phyloP scores from a whole-genome alignment of 495 filamentous ascomycete species.

The Glonium stellatum region DNA sequence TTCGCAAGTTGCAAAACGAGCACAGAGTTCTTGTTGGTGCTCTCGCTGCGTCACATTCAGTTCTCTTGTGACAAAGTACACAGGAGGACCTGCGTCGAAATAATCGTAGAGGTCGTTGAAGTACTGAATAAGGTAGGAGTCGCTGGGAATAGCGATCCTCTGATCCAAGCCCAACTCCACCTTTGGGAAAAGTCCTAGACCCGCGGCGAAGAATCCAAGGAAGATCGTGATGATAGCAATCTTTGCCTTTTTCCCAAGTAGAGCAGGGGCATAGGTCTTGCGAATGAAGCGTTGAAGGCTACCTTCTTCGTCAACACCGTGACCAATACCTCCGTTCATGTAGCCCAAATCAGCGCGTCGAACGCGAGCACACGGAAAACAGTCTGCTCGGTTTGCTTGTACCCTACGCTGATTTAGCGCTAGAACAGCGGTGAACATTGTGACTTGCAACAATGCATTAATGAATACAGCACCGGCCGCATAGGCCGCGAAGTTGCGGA shows the following conservation, averaged over 20 bases:
- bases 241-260: slow-evolving; percentile 75
- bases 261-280: slow-evolving; percentile 73
- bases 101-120: slow-evolving; percentile 94
- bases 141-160: slow-evolving; percentile 84
- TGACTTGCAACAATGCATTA: slow-evolving; percentile 90
- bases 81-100: slow-evolving; percentile 83
- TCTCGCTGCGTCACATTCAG: slow-evolving; percentile 67
- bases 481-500: slow-evolving; percentile 93
- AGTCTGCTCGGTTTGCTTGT: slow-evolving; percentile 81
- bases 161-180: slow-evolving; percentile 87
- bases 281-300: slow-evolving; percentile 76
- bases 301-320: slow-evolving; percentile 71
- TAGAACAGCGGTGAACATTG: slow-evolving; percentile 90
- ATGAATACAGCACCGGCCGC: slow-evolving; percentile 94
- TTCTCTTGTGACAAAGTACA: slow-evolving; percentile 86
- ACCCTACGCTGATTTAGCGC: slow-evolving; percentile 83
- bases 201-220: slow-evolving; percentile 78
- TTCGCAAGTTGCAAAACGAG: slow-evolving; percentile 83
- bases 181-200: slow-evolving; percentile 73
- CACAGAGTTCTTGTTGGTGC: slow-evolving; percentile 79
- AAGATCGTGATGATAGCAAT: slow-evolving; percentile 68
- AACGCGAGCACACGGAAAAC: slow-evolving; percentile 79
- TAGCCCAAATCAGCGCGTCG: slow-evolving; percentile 52
- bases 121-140: slow-evolving; percentile 86
- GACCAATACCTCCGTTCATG: slow-evolving; percentile 46